Conservation (phyloP, 2,329 filamentous ascomycete genomes). For the Calonectria crousiana region DNA sequence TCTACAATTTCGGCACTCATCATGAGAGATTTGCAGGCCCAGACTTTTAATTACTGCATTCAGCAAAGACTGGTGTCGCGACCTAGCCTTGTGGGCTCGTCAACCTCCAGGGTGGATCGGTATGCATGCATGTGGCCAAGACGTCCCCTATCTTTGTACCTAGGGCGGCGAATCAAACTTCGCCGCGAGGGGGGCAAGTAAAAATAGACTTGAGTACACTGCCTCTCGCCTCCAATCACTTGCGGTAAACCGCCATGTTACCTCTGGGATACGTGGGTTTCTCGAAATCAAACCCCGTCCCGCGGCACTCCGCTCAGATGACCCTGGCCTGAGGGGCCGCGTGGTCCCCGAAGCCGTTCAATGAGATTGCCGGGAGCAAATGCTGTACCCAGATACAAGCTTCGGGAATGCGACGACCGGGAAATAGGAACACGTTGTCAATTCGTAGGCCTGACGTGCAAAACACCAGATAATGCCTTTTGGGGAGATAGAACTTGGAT, state of each 20-base stretch:
- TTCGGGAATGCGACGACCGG: background rate
- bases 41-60: background rate
- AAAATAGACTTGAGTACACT: slow-evolving; percentile 3
- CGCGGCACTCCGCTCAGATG: background rate
- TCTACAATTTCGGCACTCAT: slow-evolving; percentile 3
- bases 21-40: background rate
- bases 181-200: background rate
- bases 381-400: background rate
- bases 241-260: background rate
- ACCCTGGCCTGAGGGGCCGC: background rate
- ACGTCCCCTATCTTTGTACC: slow-evolving; percentile 5
- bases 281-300: background rate
- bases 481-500: no score
- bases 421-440: background rate
- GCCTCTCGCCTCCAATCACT: background rate
- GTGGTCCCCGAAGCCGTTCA: background rate
- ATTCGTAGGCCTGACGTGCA: background rate
- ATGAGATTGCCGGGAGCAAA: background rate
- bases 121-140: slow-evolving; percentile 4
- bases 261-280: background rate
- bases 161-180: slow-evolving; percentile 1
- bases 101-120: slow-evolving; percentile 3
- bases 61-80: background rate
- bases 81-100: slow-evolving; percentile 11
- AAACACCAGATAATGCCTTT: background rate